Base-by-base conservation (phyloP, 116 monocot genomes). In the Phalaenopsis hybrid region DNA sequence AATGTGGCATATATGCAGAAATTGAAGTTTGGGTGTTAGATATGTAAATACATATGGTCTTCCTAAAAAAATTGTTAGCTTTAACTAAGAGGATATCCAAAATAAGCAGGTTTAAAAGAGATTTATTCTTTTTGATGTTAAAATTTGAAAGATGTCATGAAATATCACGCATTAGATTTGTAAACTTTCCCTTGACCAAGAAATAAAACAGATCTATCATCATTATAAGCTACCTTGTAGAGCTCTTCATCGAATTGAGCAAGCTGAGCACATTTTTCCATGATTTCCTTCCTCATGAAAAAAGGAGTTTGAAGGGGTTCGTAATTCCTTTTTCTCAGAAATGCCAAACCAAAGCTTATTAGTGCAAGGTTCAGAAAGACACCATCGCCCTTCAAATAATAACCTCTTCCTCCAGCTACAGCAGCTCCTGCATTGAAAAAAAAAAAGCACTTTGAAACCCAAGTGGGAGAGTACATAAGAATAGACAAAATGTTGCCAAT, bases 211-310 rank as follows among this genome's bases (percentile, higher is more conserved):
- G 23, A 5, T 23, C 6, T n/a, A 23, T 23, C 6, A 63, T 63
- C 63, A 63, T 20, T 63, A 63, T 63, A 63, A 63, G 63, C 20
- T 23, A 90, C 96, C 91, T 98, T 95, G 85, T 98, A 98, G 17
- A 95, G 89, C 81, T 98, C 98, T 84, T 98, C 98, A 82, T 98
- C 98, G 85, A 98, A 98, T 81, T 95, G 98, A 85, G 93, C 86
- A 78, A 98, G 83, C 50, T 98, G 98, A 52, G 98, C 98, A 86
- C 98, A 98, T 81, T 92, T 98, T 84, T 79, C 95, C 98, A 98
- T 98, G 2, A 89, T 85, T 73, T 95, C 98, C 81, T 98, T 98
- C 79, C 98, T 90, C 95, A 98, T 98, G 83, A 98, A 98, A 82
- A 95, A 95, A n/a, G 98, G 98, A 79, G 98, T 95, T 25, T 95